Evolutionary conservation across 1,284 basidiomycete genomes (phyloP).

Genomic region (Butyriboletus regius): DNA sequence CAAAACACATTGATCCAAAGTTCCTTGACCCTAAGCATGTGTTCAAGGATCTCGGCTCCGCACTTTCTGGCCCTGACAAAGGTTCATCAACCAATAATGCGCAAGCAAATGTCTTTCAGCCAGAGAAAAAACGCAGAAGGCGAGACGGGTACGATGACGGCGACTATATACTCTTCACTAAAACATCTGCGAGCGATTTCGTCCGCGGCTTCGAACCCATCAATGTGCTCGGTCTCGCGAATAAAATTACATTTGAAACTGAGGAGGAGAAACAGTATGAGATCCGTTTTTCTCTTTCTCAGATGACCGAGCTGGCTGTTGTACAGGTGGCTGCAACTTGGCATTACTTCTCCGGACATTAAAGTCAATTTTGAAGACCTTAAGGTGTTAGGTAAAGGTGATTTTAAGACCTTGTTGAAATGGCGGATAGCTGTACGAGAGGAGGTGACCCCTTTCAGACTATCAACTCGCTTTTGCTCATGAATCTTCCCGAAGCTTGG

Average conservation of each 20-base stretch:
- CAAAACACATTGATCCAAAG: conserved; percentile 93
- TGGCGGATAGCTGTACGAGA: conserved; percentile 83
- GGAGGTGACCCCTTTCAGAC: conserved; percentile 46
- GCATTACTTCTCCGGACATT: conserved; percentile 74
- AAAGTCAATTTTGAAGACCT: conserved; percentile 81
- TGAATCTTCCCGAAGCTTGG: conserved; percentile 50
- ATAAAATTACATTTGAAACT: conserved; percentile 75
- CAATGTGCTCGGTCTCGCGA: conserved; percentile 72
- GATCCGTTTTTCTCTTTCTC: neutral
- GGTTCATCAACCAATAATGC: conserved; percentile 51
- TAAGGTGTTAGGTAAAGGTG: conserved; percentile 94
- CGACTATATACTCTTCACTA: conserved; percentile 85
- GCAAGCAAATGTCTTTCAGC: conserved; percentile 89
- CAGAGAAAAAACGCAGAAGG: conserved; percentile 90
- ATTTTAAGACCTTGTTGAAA: conserved; percentile 89
- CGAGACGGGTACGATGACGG: conserved; percentile 96
- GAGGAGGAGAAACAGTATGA: conserved; percentile 79
- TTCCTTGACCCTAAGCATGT: conserved; percentile 97
- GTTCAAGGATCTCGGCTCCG: conserved; percentile 79
- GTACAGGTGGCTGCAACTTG: conserved; percentile 62
- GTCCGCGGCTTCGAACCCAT: conserved; percentile 70
- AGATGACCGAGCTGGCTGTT: conserved; percentile 7
- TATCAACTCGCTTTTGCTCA: conserved; percentile 4
- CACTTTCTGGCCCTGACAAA: conserved; percentile 46
- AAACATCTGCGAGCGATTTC: conserved; percentile 68